phyloP scores from a whole-genome alignment of 1,284 basidiomycete genomes.

The Trichosporon ovoides region DNA sequence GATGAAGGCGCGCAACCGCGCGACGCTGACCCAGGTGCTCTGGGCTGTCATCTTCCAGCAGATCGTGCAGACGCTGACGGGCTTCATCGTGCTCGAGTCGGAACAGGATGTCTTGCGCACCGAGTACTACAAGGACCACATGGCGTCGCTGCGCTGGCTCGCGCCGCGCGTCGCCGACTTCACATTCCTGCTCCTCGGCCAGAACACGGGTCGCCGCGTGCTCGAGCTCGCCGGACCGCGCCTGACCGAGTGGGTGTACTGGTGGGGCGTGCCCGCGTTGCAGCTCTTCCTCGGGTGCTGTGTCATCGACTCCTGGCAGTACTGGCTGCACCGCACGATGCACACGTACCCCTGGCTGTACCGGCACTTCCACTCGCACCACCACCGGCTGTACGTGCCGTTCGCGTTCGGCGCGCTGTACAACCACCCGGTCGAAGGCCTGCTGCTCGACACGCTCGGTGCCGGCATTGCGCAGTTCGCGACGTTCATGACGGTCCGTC shows the following conservation, averaged over 20 bases:
- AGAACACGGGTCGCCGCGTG: slow-evolving; percentile 42
- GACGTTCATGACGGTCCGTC: slow-evolving; percentile 70
- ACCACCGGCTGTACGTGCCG: slow-evolving; percentile 94
- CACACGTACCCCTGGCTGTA: slow-evolving; percentile 89
- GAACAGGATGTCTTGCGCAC: slow-evolving; percentile 43
- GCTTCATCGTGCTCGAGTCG: slow-evolving; percentile 63
- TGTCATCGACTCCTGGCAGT: slow-evolving; percentile 97
- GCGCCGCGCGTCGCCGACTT: slow-evolving; percentile 50
- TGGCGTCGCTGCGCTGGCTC: slow-evolving; percentile 51
- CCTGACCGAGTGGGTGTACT: slow-evolving; percentile 70
- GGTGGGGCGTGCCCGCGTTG: slow-evolving; percentile 81
- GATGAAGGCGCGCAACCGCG: slow-evolving; percentile 70
- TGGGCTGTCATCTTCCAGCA: slow-evolving; percentile 80
- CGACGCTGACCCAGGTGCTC: slow-evolving; percentile 65
- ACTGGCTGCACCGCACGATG: slow-evolving; percentile 88
- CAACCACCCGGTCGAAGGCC: slow-evolving; percentile 94
- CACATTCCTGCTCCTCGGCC: slow-evolving; percentile 52
- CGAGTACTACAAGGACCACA: slow-evolving; percentile 55
- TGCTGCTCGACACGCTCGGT: slow-evolving; percentile 82
- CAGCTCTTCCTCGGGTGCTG: slow-evolving; percentile 82
- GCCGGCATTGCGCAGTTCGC: slow-evolving; percentile 69
- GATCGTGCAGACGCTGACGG: slow-evolving; percentile 72
- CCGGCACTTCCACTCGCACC: slow-evolving; percentile 85
- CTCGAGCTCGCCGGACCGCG: slow-evolving; percentile 53
- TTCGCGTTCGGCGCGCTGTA: slow-evolving; percentile 97